These are phyloP conservation scores for Paecilomyces fulvus DNA, from an alignment of 2,329 filamentous ascomycete species.

Conservation along the genomic window DNA sequence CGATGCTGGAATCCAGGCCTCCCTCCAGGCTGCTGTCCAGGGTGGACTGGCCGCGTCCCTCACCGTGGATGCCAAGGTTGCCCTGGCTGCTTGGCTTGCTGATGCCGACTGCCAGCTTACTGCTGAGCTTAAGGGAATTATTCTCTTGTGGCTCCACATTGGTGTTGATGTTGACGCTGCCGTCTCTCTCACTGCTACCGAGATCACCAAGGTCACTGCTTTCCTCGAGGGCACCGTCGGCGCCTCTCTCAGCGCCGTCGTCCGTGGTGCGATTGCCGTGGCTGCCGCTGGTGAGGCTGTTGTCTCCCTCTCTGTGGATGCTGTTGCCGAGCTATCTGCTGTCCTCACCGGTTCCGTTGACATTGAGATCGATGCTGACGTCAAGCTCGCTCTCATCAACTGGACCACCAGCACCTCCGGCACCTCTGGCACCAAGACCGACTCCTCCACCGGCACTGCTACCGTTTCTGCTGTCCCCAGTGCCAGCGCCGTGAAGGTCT, in stretches of 20 bases:
- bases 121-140: conserved; percentile 27
- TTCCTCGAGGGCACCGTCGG: conserved; percentile 24
- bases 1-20: conserved; percentile 19
- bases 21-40: conserved; percentile 19
- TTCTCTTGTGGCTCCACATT: conserved; percentile 29
- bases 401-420: conserved; percentile 18
- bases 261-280: conserved; percentile 23
- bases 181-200: conserved; percentile 16
- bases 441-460: conserved; percentile 12
- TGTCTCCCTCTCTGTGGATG: conserved; percentile 20
- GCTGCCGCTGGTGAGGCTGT: conserved; percentile 25
- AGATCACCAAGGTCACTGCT: conserved; percentile 19
- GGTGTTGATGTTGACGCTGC: conserved; percentile 18
- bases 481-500: background rate
- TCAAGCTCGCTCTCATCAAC: conserved; percentile 43
- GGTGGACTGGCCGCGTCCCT: conserved; percentile 21
- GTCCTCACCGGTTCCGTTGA: conserved; percentile 37
- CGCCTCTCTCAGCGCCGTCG: conserved; percentile 18
- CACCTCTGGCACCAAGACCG: background rate
- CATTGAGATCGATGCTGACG: conserved; percentile 44
- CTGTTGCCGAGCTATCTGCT: conserved; percentile 28
- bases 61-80: conserved; percentile 19
- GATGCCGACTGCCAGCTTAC: conserved; percentile 23
- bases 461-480: conserved; percentile 8
- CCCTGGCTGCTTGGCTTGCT: conserved; percentile 25